Base-by-base conservation (phyloP, 768 basidiomycete species). In the Leccinum ochraceum region DNA sequence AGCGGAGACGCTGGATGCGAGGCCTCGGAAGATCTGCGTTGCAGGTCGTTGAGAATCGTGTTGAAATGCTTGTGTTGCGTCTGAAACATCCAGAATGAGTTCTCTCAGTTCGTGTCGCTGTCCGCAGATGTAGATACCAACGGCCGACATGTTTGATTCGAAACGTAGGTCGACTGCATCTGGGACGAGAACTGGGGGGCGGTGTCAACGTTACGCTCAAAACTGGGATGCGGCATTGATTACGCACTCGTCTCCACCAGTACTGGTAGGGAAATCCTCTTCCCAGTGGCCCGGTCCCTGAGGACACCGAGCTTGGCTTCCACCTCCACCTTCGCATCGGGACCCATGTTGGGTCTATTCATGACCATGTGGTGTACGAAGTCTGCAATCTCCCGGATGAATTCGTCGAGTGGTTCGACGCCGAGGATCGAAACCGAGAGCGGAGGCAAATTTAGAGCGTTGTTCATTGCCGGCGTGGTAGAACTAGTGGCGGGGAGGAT, bases 81-180 rank as follows among this genome's bases (percentile, higher is more conserved):
- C 93, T 96, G 68, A 60, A 59, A 65, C 53, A 57, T 56, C 57
- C 39, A 34, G 52, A 17, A 54, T 66, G 59, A 67, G 66, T 59
- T 53, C 46, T 60, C 34, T 22, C 20, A 20, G 67, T 16, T 55
- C 51, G 50, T 6, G 26, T 66, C 57, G 49, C 30, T 17, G 17
- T 56, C 36, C 50, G 50, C 53, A 39, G 59, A 44, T 49, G 53
- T 53, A 58, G 59, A 61, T 28, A 82, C 89, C 69, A 71, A 96
- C 93, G 63, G 81, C 76, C 48, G 92, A 84, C 95, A 99, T 98
- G 71, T 96, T 95, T 61, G 93, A 90, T 73, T 95, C 91, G 73
- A 98, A 98, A 13, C 87, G 86, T 58, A 86, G 71, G 54, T 91
- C 87, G 3, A 83, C 62, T 36, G 71, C 76, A 55, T 88, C 84